Conservation (phyloP, 2,329 filamentous ascomycete genomes). For the Nemania sp. region DNA sequence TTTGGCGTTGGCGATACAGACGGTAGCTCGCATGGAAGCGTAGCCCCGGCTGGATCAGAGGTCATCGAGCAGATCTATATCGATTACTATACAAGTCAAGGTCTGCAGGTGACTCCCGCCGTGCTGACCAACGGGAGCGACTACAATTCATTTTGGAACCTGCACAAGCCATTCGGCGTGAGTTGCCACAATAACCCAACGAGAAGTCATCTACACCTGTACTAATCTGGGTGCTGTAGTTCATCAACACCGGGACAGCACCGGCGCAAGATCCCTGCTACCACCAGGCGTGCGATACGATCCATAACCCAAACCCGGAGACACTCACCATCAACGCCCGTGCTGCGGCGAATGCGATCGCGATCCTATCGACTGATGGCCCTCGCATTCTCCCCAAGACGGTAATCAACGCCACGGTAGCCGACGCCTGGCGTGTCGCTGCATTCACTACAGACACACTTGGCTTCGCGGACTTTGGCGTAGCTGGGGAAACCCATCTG, state of each 20-base stretch:
- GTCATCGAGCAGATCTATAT: conserved; percentile 20
- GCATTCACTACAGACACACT: background rate
- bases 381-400: conserved; percentile 13
- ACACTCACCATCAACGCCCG: conserved; percentile 17
- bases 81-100: conserved; percentile 15
- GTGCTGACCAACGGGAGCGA: conserved; percentile 19
- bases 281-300: conserved; percentile 19
- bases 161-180: conserved; percentile 18
- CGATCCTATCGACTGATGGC: conserved; percentile 14
- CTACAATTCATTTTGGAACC: conserved; percentile 20
- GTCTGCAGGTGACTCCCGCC: conserved; percentile 13
- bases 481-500: background rate
- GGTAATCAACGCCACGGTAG: conserved; percentile 1
- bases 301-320: conserved; percentile 12
- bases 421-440: background rate
- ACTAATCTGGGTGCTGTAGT: conserved; percentile 1
- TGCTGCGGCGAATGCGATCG: conserved; percentile 17
- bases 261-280: conserved; percentile 20
- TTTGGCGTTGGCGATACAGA: conserved; percentile 18
- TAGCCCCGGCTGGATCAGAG: conserved; percentile 14
- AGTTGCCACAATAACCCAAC: background rate
- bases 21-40: conserved; percentile 13
- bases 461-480: background rate
- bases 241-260: conserved; percentile 21
- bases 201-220: too few relatives aligned